Percentiles rank a stretch among this genome's conserved stretches.
phyloP scores from a whole-genome alignment of 805 yeast species.

The Spathaspora hagerdaliae region DNA sequence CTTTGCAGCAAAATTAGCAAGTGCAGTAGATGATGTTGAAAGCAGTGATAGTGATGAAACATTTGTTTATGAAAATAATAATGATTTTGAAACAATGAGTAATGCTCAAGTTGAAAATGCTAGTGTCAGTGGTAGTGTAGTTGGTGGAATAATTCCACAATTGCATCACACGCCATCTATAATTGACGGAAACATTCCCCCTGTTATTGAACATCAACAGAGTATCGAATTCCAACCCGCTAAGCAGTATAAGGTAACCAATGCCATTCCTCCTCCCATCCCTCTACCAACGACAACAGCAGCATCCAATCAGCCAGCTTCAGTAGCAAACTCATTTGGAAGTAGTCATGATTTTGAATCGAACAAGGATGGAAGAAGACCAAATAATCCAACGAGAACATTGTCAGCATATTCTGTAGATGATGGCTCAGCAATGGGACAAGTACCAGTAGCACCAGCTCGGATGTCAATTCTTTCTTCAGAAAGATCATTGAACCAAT shows the following conservation, averaged over 20 bases:
- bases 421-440: background rate
- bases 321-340: slow-evolving; percentile 18
- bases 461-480: background rate
- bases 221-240: background rate
- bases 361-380: slow-evolving; percentile 7
- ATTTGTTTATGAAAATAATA: slow-evolving; percentile 78
- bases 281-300: background rate
- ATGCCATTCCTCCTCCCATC: background rate
- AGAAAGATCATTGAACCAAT: slow-evolving; percentile 6
- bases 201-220: slow-evolving; percentile 1
- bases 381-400: slow-evolving; percentile 6
- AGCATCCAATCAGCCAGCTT: slow-evolving; percentile 9
- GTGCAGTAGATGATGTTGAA: slow-evolving; percentile 88
- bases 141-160: background rate
- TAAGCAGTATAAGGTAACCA: slow-evolving; percentile 1
- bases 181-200: background rate
- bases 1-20: slow-evolving; percentile 91
- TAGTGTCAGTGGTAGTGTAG: slow-evolving; percentile 9
- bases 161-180: slow-evolving; percentile 1
- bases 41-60: slow-evolving; percentile 90
- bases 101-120: slow-evolving; percentile 8
- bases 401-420: slow-evolving; percentile 8
- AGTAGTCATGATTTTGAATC: slow-evolving; percentile 22
- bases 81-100: slow-evolving; percentile 17
- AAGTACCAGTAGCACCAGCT: background rate